These are phyloP conservation scores for Protomyces inouyei DNA, from an alignment of 1,139 yeast species.

Conservation along the genomic window DNA sequence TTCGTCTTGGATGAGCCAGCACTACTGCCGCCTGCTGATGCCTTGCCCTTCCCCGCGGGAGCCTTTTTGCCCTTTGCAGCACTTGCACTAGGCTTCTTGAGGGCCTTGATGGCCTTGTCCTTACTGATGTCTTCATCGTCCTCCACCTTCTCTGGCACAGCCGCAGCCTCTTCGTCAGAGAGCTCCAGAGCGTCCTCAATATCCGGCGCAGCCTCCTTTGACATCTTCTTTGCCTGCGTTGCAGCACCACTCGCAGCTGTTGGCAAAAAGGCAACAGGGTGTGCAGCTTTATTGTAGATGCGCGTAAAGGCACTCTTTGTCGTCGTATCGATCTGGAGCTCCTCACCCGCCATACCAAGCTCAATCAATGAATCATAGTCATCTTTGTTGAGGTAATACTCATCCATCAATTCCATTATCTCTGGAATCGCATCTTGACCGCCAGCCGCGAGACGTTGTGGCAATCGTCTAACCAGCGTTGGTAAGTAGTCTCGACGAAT, in stretches of 20 bases:
- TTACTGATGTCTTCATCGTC: constrained; percentile 37
- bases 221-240: constrained; percentile 41
- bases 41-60: constrained; percentile 41
- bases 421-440: constrained; percentile 62
- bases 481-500: constrained; percentile 76
- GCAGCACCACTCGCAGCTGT: constrained; percentile 48
- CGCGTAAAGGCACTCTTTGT: constrained; percentile 83
- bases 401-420: constrained; percentile 68
- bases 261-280: constrained; percentile 81
- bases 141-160: constrained; percentile 54
- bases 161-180: constrained; percentile 53
- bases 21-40: constrained; percentile 32
- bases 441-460: constrained; percentile 51
- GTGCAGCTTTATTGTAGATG: constrained; percentile 63
- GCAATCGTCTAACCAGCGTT: constrained; percentile 51
- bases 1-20: constrained; percentile 30
- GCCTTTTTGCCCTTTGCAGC: constrained; percentile 44
- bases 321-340: constrained; percentile 55
- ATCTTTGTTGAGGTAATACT: constrained; percentile 76
- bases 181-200: constrained; percentile 51
- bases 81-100: constrained; percentile 39
- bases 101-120: constrained; percentile 39
- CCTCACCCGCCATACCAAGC: constrained; percentile 62
- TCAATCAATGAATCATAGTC: constrained; percentile 89
- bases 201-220: constrained; percentile 47